phyloP scores from a whole-genome alignment of 2,329 filamentous ascomycete species.

The Xylariaceae sp. region DNA sequence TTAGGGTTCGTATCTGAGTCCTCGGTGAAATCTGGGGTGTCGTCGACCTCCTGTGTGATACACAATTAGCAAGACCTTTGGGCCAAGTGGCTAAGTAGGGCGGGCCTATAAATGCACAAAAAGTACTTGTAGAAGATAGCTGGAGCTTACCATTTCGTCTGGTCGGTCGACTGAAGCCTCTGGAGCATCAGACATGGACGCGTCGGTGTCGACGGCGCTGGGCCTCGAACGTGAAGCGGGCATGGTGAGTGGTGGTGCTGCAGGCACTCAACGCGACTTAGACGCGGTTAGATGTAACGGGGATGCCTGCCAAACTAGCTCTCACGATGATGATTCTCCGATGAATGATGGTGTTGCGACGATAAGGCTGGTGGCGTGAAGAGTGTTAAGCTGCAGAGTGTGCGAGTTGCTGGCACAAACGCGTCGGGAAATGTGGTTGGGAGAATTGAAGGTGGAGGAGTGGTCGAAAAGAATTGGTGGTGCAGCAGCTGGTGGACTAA shows the following conservation, averaged over 20 bases:
- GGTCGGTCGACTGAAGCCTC: conserved; percentile 36
- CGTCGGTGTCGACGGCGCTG: conserved; percentile 54
- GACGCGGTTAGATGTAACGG: conserved; percentile 37
- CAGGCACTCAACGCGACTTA: conserved; percentile 53
- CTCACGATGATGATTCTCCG: neutral
- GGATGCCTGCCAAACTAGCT: conserved; percentile 2
- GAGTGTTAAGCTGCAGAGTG: neutral
- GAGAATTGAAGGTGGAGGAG: conserved; percentile 16
- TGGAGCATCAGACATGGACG: conserved; percentile 60
- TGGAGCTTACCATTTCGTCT: conserved; percentile 49
- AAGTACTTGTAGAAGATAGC: neutral
- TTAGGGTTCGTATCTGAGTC: conserved; percentile 64
- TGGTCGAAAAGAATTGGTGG: conserved; percentile 16
- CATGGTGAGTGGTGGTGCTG: conserved; percentile 36
- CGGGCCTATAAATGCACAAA: neutral
- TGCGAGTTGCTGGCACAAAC: conserved; percentile 9
- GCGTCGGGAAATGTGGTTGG: conserved; percentile 16
- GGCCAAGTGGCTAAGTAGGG: neutral
- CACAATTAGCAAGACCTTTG: conserved; percentile 8
- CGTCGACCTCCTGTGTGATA: conserved; percentile 51
- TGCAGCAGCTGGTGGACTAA: no score
- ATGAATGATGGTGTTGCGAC: neutral
- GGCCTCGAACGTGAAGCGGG: conserved; percentile 51
- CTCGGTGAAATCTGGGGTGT: conserved; percentile 61
- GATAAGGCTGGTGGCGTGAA: neutral